Conservation (phyloP, 345 rosid species). For the Citrus sp. region DNA sequence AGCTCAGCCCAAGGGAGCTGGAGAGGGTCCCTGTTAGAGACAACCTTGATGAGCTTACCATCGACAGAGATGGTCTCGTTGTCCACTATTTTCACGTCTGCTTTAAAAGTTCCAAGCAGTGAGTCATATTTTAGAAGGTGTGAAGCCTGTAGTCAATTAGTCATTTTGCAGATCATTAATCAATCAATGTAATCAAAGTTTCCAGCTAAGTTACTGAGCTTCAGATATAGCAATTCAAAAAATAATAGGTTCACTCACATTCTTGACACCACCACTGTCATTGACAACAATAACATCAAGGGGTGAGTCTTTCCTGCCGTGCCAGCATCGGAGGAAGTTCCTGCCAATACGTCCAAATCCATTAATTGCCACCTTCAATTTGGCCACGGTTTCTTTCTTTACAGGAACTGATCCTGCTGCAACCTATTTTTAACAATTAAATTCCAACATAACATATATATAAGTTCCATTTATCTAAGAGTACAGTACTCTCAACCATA, state of each 20-base stretch:
- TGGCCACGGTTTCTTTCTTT: slow-evolving; percentile 71
- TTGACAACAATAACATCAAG: slow-evolving; percentile 88
- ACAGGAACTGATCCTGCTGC: slow-evolving; percentile 42
- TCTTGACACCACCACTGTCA: slow-evolving; percentile 99
- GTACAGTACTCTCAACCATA: background rate
- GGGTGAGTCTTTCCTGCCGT: slow-evolving; percentile 89
- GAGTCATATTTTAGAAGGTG: slow-evolving; percentile 97
- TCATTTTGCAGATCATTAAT: background rate
- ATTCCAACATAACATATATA: background rate
- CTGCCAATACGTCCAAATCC: slow-evolving; percentile 98
- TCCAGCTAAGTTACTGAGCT: background rate
- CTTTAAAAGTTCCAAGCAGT: slow-evolving; percentile 91
- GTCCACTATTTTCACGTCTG: slow-evolving; percentile 83
- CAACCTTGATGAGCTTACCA: slow-evolving; percentile 85
- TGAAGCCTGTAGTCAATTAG: slow-evolving; percentile 58
- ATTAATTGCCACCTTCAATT: slow-evolving; percentile 93
- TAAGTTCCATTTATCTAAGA: background rate
- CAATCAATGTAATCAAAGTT: background rate
- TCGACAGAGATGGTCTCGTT: slow-evolving; percentile 81
- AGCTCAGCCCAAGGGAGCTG: slow-evolving; percentile 98
- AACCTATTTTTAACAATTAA: slow-evolving; percentile 30
- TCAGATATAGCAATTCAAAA: background rate
- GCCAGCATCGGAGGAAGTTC: slow-evolving; percentile 99
- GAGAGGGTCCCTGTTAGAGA: slow-evolving; percentile 90
- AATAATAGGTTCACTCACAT: slow-evolving; percentile 41